These are phyloP conservation scores for Pseudevernia furfuracea DNA, from an alignment of 495 filamentous ascomycete genomes.

Conservation along the genomic window DNA sequence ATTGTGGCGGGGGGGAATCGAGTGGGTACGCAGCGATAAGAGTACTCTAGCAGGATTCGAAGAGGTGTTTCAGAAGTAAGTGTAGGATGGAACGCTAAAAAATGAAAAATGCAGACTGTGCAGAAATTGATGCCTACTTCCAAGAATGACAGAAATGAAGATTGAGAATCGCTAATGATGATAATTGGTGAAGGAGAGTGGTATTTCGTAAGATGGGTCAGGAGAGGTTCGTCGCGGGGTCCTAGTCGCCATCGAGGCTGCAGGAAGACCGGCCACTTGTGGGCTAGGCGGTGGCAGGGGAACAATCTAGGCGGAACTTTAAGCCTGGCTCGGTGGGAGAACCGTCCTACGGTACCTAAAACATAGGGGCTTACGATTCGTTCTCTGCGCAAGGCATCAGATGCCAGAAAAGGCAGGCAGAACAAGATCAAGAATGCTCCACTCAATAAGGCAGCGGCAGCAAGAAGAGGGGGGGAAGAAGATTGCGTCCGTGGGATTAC, in stretches of 20 bases:
- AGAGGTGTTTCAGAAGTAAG: conserved; percentile 16
- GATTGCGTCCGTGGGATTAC: conserved; percentile 2
- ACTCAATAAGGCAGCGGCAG: background rate
- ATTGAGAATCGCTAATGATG: background rate
- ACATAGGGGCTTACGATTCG: background rate
- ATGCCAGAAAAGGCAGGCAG: background rate
- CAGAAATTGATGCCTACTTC: background rate
- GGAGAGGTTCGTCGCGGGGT: conserved; percentile 8
- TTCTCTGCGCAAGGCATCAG: background rate
- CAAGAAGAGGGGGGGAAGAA: background rate
- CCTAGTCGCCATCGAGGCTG: conserved; percentile 22
- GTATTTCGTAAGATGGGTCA: background rate
- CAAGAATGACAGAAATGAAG: background rate
- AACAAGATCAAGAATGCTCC: background rate
- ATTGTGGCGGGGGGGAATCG: conserved; percentile 4
- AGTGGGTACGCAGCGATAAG: conserved; percentile 15
- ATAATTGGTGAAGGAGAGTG: background rate
- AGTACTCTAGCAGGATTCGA: conserved; percentile 1
- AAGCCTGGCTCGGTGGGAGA: background rate
- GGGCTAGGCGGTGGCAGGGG: conserved; percentile 14
- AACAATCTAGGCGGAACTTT: conserved; percentile 9
- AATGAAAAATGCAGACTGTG: conserved; percentile 9
- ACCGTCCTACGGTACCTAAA: background rate
- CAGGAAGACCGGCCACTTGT: conserved; percentile 5
- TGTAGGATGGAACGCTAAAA: conserved; percentile 3